Base-by-base conservation (phyloP, 192 early-diverging fungal genomes). In the Gryganskiella cystojenkinii region DNA sequence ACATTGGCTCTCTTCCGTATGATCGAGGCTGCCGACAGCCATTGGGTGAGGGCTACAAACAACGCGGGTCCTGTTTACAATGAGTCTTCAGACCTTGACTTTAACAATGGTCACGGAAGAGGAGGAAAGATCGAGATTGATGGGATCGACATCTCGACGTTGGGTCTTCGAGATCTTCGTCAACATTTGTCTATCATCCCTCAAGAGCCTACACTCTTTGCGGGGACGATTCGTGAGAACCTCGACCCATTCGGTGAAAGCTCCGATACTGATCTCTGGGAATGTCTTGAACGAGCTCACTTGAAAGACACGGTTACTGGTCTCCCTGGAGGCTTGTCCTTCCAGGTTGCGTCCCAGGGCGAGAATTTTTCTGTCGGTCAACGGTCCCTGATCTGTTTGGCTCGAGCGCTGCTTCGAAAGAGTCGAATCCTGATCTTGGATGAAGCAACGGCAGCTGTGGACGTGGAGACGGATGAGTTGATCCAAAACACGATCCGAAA, bases 391-490 rank as follows among this genome's bases (percentile, higher is more conserved):
- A 65, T 92, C 47, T 88, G 85, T 58, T 70, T 92, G 30, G 90
- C 89, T 9, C 82, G 88, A 8, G 84, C 86, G 19, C 46, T 92
- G 11, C 71, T 92, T 43, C 66, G 81, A 25, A 80, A 84, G 44
- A 69, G 37, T 11, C 70, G 81, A 27, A 81, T 92, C 52, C 56
- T 93, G 13, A 53, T 92, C 0, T 68, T 93, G 46, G 91, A 93
- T 47, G 91, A 93, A 61, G 92, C 92, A 1, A 93, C 91, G 2
- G 82, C 91, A 3, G 71, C 84, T 13, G 81, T 92, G 5, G 91
- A 93, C 58, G 46, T 80, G 5, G 71, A 86, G 47, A 90, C 86
- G 0, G 88, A 86, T 53, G 20, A 59, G 28, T 13, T 86, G 46
- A 92, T 95, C 52, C 65, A 73, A 55, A 57, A 62, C 52, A 44